Base-by-base conservation (phyloP, 208 protist species). In the Leishmania guyanensis region DNA sequence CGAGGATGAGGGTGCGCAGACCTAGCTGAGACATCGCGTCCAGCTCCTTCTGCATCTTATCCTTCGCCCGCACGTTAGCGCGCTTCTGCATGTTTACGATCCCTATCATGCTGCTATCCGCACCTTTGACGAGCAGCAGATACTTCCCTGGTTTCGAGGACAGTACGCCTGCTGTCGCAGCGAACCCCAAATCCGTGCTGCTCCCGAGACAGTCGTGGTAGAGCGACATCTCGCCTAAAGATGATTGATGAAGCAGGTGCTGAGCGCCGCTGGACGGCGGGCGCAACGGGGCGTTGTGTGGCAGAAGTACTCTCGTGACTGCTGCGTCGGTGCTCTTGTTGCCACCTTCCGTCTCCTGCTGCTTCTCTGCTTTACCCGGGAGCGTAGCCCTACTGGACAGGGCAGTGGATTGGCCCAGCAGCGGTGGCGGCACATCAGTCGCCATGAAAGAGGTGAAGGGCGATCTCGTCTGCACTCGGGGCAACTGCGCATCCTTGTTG, bases 111-210 rank as follows among this genome's bases (percentile, higher is more conserved):
- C 87, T 90, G 86, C 78, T 95, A 79, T 98, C 95, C 12, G 95
- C 95, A 0, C 95, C 95, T 79, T 98, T 98, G 9, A 92, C 85
- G 8, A 95, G 89, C 60, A 98, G 82, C 68, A 97, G 80, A 51
- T 92, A 93, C 20, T 78, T 77, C 56, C 17, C 33, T 39, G 39
- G 64, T 36, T 48, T 20, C 43, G 66, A 72, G 9, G n/a, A 14
- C 9, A 22, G 62, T 12, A 43, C 46, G 20, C 26, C 14, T 2
- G 39, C 68, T 9, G 46, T 6, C n/a, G n/a, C 58, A 39, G 20
- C 22, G n/a, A 8, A 12, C n/a, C 50, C 72, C 5, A 50, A 20
- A 6, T 6, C 68, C 39, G 5, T 26, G 16, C 39, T 72, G 36
- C 39, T 29, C 20, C 20, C 68, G 39, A 72, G 12, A 20, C 2